phyloP scores from a whole-genome alignment of 495 filamentous ascomycete species.

The Acidomyces sp. region DNA sequence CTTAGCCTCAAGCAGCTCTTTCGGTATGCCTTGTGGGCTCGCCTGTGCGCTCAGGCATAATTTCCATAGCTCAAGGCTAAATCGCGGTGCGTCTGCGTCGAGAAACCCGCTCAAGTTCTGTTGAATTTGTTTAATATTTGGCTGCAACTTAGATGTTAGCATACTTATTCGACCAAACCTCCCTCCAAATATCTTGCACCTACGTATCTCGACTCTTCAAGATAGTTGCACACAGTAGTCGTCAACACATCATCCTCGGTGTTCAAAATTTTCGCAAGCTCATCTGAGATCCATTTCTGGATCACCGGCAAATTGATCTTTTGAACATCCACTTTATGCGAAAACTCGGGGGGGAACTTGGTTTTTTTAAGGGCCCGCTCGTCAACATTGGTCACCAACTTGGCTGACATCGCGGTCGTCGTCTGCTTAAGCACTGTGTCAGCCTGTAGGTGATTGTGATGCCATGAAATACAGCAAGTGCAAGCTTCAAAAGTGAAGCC shows the following conservation, averaged over 20 bases:
- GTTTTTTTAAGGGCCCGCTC: conserved; percentile 76
- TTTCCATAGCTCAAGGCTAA: conserved; percentile 91
- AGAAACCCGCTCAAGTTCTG: conserved; percentile 89
- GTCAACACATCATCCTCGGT: conserved; percentile 92
- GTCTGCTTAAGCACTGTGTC: neutral
- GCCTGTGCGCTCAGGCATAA: conserved; percentile 80
- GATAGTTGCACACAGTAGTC: conserved; percentile 77
- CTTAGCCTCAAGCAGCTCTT: conserved; percentile 89
- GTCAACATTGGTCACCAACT: conserved; percentile 42
- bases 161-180: neutral
- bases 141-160: conserved; percentile 39
- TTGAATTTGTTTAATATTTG: conserved; percentile 87
- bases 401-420: conserved; percentile 11
- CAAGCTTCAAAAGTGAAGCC: too few relatives aligned
- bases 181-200: conserved; percentile 25
- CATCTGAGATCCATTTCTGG: conserved; percentile 92
- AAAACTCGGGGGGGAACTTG: conserved; percentile 91
- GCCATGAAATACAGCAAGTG: too few relatives aligned
- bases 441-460: too few relatives aligned
- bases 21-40: conserved; percentile 80
- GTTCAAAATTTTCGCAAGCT: conserved; percentile 73
- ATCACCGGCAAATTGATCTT: conserved; percentile 96
- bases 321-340: conserved; percentile 86
- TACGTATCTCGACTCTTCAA: conserved; percentile 72
- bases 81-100: conserved; percentile 78